phyloP scores from a whole-genome alignment of 2,329 filamentous ascomycete species.

The Sporothrix variecibatus region DNA sequence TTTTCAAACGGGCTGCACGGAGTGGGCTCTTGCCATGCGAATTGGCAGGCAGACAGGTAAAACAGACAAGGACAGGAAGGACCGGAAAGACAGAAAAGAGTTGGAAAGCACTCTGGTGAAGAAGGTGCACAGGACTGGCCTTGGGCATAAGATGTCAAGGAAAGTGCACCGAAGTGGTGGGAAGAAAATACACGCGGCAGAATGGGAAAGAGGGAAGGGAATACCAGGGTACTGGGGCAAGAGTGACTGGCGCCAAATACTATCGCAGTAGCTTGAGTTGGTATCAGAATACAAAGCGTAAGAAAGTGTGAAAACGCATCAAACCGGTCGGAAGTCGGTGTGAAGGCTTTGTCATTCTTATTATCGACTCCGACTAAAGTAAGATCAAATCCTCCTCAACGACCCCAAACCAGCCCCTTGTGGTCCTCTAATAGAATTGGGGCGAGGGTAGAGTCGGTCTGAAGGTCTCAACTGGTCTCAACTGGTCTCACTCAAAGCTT shows the following conservation, averaged over 20 bases:
- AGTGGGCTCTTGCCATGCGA: neutral
- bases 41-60: neutral
- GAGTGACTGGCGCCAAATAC: neutral
- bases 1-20: neutral
- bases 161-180: neutral
- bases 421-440: neutral
- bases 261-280: neutral
- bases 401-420: too few species aligned
- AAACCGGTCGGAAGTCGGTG: neutral
- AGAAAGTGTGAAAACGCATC: neutral
- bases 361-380: too few species aligned
- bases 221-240: neutral
- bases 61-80: neutral
- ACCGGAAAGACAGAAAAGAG: neutral
- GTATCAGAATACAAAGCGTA: neutral
- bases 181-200: neutral
- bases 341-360: neutral
- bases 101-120: neutral
- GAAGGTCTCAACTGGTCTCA: neutral
- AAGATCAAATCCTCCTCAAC: too few species aligned
- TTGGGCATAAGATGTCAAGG: neutral
- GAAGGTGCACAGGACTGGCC: neutral
- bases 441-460: slow-evolving; percentile 1
- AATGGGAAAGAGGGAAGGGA: neutral
- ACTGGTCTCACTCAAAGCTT: neutral